phyloP scores from a whole-genome alignment of 805 yeast species.

The Yueomyces sinensis region DNA sequence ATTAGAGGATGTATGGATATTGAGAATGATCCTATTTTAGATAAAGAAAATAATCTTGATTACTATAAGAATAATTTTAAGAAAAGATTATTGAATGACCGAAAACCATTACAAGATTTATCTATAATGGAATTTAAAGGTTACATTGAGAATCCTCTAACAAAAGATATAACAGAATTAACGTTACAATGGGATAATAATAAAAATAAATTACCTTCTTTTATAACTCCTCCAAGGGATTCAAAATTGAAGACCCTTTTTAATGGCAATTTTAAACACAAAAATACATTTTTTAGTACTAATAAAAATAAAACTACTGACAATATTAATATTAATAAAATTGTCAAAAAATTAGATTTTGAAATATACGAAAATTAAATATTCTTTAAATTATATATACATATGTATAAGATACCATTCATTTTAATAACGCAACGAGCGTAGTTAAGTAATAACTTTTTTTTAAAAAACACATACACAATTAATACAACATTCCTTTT shows the following conservation, averaged over 20 bases:
- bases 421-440: too few relatives aligned
- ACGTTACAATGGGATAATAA: slow-evolving; percentile 6
- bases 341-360: slow-evolving; percentile 9
- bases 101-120: slow-evolving; percentile 9
- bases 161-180: slow-evolving; percentile 4
- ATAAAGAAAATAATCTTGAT: slow-evolving; percentile 11
- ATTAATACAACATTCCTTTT: too few relatives aligned
- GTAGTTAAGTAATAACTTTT: too few relatives aligned
- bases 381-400: too few relatives aligned
- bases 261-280: too few relatives aligned
- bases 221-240: slow-evolving; percentile 15
- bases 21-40: slow-evolving; percentile 12
- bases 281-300: too few relatives aligned
- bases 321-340: slow-evolving; percentile 8
- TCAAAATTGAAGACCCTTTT: too few relatives aligned
- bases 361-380: slow-evolving; percentile 7
- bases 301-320: slow-evolving; percentile 6
- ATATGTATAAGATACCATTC: too few relatives aligned
- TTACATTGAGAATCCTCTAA: slow-evolving; percentile 7
- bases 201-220: slow-evolving; percentile 8
- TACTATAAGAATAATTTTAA: too few relatives aligned
- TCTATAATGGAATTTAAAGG: slow-evolving; percentile 9
- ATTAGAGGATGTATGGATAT: slow-evolving; percentile 13
- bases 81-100: not conserved
- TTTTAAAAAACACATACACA: too few relatives aligned